Evolutionary conservation across 139 green algal species (phyloP).

Genomic region (Pleodorina starrii): DNA sequence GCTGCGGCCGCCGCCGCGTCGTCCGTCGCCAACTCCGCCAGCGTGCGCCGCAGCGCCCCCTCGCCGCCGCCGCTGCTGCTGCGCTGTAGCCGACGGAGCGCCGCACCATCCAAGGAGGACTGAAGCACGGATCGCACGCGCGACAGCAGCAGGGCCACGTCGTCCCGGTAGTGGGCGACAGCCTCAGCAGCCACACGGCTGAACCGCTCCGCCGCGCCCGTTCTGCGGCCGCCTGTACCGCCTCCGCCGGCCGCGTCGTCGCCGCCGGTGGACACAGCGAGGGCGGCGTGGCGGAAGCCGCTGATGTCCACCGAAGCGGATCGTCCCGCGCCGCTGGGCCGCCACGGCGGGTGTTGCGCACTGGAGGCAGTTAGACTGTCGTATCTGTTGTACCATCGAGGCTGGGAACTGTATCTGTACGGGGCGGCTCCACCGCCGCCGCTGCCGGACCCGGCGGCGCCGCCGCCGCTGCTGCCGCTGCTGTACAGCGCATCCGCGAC

Average conservation of each 20-base stretch:
- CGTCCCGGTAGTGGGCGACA: background rate
- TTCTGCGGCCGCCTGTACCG: background rate
- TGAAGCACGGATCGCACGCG: constrained; percentile 2
- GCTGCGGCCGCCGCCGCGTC: background rate
- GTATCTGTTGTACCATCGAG: background rate
- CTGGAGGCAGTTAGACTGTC: background rate
- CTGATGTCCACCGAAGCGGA: constrained; percentile 3
- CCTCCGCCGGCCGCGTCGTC: too few species aligned
- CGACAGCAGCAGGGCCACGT: constrained; percentile 24
- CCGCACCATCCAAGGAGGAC: background rate
- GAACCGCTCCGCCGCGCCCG: background rate
- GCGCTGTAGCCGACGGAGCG: background rate
- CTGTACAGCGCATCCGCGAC: constrained; percentile 19
- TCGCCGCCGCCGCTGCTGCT: background rate
- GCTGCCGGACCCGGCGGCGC: background rate
- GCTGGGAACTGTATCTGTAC: background rate
- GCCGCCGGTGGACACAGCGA: too few species aligned
- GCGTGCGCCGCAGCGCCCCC: background rate
- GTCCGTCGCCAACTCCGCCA: background rate
- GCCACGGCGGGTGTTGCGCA: background rate
- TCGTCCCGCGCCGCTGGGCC: background rate
- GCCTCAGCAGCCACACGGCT: background rate
- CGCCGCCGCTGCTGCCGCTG: background rate
- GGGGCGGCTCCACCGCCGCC: background rate
- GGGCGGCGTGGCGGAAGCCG: too few species aligned